Conservation (phyloP, 2,329 filamentous ascomycete species). For the Cordyceps sp. region DNA sequence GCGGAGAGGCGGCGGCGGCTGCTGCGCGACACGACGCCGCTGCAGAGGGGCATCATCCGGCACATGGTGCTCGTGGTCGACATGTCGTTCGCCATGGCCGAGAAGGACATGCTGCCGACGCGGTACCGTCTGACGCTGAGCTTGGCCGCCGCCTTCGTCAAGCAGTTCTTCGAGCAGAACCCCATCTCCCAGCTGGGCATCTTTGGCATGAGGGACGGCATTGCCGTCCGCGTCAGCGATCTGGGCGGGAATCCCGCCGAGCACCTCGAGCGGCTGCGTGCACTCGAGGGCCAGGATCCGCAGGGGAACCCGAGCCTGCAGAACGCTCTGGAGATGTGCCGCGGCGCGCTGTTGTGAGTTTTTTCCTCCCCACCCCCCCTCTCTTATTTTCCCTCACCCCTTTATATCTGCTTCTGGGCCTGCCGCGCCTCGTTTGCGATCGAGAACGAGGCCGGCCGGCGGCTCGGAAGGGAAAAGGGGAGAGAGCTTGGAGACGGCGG, state of each 20-base stretch:
- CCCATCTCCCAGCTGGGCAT: constrained; percentile 92
- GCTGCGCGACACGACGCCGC: constrained; percentile 80
- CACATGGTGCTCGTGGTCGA: constrained; percentile 84
- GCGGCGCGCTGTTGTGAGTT: constrained; percentile 67
- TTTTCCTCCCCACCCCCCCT: background rate
- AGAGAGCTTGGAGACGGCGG: too few relatives aligned
- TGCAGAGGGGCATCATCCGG: constrained; percentile 95
- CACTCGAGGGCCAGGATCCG: constrained; percentile 48
- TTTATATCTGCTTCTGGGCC: too few relatives aligned
- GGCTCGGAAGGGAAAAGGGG: too few relatives aligned
- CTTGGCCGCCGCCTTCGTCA: constrained; percentile 74
- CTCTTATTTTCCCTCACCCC: background rate
- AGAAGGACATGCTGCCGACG: constrained; percentile 86
- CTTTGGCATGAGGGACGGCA: constrained; percentile 81
- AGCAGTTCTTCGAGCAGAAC: constrained; percentile 96
- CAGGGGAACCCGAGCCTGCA: constrained; percentile 70
- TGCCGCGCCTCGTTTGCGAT: too few relatives aligned
- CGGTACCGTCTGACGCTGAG: constrained; percentile 68
- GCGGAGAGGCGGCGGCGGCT: constrained; percentile 68
- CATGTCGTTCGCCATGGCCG: constrained; percentile 81
- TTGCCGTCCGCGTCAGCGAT: constrained; percentile 73
- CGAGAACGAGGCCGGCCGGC: too few relatives aligned
- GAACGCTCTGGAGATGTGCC: constrained; percentile 90
- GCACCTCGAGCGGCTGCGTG: constrained; percentile 62
- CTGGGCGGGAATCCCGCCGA: constrained; percentile 84